phyloP scores from a whole-genome alignment of 352 stramenopile species.

The Hyaloperonospora brassicae region DNA sequence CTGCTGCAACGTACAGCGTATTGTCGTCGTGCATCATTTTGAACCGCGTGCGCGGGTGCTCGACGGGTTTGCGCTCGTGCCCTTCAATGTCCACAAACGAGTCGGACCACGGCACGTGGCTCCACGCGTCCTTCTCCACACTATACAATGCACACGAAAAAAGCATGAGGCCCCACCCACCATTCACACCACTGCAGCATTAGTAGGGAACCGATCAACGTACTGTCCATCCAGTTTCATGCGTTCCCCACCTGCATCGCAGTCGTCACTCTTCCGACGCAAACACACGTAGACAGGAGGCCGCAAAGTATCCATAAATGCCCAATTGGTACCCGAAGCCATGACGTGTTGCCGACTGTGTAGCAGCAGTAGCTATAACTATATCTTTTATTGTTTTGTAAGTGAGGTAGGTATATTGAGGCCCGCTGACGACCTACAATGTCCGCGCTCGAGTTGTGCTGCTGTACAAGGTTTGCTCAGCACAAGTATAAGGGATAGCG shows the following conservation, averaged over 20 bases:
- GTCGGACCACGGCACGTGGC: slow-evolving; percentile 56
- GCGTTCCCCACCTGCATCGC: slow-evolving; percentile 21
- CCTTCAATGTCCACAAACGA: slow-evolving; percentile 78
- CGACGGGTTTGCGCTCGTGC: slow-evolving; percentile 28
- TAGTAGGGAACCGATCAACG: background rate
- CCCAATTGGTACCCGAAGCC: slow-evolving; percentile 22
- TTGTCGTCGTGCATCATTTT: slow-evolving; percentile 84
- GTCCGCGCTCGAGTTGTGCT: no score
- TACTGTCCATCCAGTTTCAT: slow-evolving; percentile 51
- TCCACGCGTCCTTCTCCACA: slow-evolving; percentile 62
- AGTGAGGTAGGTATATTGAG: no score
- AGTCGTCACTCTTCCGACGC: slow-evolving; percentile 24
- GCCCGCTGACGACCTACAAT: no score
- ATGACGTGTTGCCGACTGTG: no score
- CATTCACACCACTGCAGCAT: background rate
- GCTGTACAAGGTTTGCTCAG: no score
- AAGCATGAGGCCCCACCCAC: background rate
- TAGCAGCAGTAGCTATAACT: no score
- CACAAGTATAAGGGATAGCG: no score
- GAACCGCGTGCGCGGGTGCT: slow-evolving; percentile 43
- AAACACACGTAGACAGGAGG: slow-evolving; percentile 66
- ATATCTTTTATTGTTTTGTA: no score
- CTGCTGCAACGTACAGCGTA: slow-evolving; percentile 57
- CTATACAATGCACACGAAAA: slow-evolving; percentile 16
- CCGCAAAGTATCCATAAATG: slow-evolving; percentile 52